These are phyloP conservation scores for Cutaneotrichosporon mucoides DNA, from an alignment of 1,284 basidiomycete species.

Conservation along the genomic window DNA sequence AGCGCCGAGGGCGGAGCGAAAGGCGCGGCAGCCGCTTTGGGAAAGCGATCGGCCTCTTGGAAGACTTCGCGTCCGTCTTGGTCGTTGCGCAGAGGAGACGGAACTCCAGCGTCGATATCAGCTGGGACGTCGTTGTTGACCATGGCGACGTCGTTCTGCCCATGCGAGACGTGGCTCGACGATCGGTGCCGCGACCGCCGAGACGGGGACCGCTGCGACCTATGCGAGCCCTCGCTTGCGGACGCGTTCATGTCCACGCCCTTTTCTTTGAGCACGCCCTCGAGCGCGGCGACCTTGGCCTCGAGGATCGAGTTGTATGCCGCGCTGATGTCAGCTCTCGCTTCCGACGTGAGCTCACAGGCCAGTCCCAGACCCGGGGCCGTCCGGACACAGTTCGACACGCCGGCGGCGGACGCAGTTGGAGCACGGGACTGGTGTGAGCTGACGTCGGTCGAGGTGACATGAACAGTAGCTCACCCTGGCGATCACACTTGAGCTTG, in stretches of 20 bases:
- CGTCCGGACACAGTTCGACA: slow-evolving; percentile 1
- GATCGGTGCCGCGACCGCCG: neutral
- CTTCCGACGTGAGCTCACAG: neutral
- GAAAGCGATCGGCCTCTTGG: too few relatives aligned
- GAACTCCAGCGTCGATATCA: neutral
- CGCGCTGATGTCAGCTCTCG: neutral
- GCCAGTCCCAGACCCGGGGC: neutral
- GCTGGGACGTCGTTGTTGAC: neutral
- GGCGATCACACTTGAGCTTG: slow-evolving; percentile 2
- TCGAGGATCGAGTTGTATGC: neutral
- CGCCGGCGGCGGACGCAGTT: neutral
- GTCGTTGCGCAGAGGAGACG: too few relatives aligned
- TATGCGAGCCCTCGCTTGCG: neutral
- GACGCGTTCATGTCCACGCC: neutral
- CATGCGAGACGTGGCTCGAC: too few relatives aligned
- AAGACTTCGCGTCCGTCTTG: neutral
- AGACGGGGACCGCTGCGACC: neutral
- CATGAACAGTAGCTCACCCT: neutral
- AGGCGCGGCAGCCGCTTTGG: too few relatives aligned
- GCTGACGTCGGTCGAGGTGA: neutral
- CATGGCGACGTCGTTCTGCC: too few relatives aligned
- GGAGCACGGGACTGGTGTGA: neutral
- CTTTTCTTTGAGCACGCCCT: neutral
- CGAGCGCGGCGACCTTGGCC: neutral
- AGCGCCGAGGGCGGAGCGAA: neutral